A percentile compares a stretch with the other conserved stretches of the same genome.
Evolutionary conservation across 176 grass and related monocot genomes (phyloP).

Genomic region (Cenchrus americanus): DNA sequence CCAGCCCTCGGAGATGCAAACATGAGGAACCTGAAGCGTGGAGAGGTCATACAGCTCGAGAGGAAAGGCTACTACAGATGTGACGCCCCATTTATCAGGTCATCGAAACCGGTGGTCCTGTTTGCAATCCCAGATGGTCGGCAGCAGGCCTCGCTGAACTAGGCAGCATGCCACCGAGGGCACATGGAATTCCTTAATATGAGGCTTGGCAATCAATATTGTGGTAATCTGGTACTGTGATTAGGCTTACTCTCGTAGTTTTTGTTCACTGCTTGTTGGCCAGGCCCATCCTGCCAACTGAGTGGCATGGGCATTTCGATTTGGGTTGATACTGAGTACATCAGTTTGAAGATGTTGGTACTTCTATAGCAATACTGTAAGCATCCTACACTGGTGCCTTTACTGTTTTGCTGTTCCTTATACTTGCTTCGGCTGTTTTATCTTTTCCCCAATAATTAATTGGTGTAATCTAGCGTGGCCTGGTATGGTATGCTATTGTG

Average conservation of each 20-base stretch:
- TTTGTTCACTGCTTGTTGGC: not conserved
- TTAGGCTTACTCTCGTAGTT: not conserved
- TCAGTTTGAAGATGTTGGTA: not conserved
- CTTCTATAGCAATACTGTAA: not conserved
- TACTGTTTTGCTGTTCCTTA: not conserved
- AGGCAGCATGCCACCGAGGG: not conserved
- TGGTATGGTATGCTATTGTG: not conserved
- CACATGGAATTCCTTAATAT: not conserved
- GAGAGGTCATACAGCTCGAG: constrained; percentile 80
- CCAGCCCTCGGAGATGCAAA: constrained; percentile 72
- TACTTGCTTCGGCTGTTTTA: too few relatives aligned
- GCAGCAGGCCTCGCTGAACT: constrained; percentile 59
- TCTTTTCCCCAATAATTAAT: not conserved
- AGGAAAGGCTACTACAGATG: constrained; percentile 89
- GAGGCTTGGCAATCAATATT: not conserved
- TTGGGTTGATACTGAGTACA: not conserved
- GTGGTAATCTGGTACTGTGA: not conserved
- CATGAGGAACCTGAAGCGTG: constrained; percentile 71
- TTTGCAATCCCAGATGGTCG: constrained; percentile 86
- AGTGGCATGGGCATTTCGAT: not conserved
- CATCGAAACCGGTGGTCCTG: constrained; percentile 69
- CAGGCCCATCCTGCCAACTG: not conserved
- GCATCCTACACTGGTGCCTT: not conserved
- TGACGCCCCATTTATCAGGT: constrained; percentile 66
- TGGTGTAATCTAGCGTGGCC: not conserved